A percentile compares a stretch with the other conserved stretches of the same genome.
phyloP scores from a whole-genome alignment of 192 early-diverging fungal genomes.

The Coemansia sp. region DNA sequence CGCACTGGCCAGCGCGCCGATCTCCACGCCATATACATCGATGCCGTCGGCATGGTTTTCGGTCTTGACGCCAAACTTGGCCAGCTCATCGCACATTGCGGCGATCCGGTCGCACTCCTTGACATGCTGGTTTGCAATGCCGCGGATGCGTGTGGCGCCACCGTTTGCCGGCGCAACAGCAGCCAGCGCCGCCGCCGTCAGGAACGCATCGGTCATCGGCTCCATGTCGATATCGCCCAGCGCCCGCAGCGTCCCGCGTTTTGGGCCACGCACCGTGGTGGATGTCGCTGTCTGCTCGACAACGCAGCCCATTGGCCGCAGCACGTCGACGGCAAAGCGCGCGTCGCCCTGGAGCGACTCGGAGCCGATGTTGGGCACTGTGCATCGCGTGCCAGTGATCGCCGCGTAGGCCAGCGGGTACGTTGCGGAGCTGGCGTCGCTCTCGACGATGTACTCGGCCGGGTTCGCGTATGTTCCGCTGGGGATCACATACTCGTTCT shows the following conservation, averaged over 20 bases:
- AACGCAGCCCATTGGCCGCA: conserved; percentile 88
- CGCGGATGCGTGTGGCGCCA: conserved; percentile 81
- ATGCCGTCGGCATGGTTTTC: conserved; percentile 90
- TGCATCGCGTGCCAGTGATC: conserved; percentile 86
- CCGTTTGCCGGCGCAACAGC: conserved; percentile 74
- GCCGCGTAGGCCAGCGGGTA: conserved; percentile 97
- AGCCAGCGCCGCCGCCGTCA: conserved; percentile 91
- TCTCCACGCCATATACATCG: conserved; percentile 71
- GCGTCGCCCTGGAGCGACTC: conserved; percentile 92
- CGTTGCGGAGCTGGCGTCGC: conserved; percentile 95
- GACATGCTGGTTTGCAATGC: conserved; percentile 96
- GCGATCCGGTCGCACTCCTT: conserved; percentile 98
- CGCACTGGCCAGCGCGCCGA: conserved; percentile 55
- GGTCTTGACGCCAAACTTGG: conserved; percentile 83
- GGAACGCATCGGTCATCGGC: conserved; percentile 98
- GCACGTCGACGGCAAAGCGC: conserved; percentile 85
- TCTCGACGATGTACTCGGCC: conserved; percentile 84
- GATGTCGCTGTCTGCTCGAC: conserved; percentile 87
- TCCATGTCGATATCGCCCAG: conserved; percentile 92
- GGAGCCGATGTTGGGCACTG: conserved; percentile 93
- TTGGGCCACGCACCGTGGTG: conserved; percentile 90
- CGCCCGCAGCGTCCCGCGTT: conserved; percentile 67
- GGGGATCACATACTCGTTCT: conserved; percentile 87
- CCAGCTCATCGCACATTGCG: conserved; percentile 93
- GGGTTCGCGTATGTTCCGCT: conserved; percentile 81